These are phyloP conservation scores for Exophiala calicioides DNA, from an alignment of 2,329 filamentous ascomycete species.

Conservation along the genomic window DNA sequence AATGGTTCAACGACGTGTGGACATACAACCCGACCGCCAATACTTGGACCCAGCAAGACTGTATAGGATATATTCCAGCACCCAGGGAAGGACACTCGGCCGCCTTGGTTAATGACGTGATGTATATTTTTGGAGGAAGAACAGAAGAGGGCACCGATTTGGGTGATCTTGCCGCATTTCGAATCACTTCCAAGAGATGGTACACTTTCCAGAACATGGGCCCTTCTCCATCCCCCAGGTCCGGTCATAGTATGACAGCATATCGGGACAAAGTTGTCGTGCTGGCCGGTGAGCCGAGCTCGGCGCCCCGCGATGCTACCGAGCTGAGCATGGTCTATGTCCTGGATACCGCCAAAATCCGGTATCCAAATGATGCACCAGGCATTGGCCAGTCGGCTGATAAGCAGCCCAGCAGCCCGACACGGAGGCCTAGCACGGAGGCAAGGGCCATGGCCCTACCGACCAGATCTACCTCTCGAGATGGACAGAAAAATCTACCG, in stretches of 20 bases:
- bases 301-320: constrained; percentile 73
- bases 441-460: constrained; percentile 46
- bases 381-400: constrained; percentile 40
- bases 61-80: constrained; percentile 94
- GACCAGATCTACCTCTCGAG: constrained; percentile 44
- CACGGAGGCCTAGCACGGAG: constrained; percentile 46
- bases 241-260: constrained; percentile 96
- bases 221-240: constrained; percentile 86
- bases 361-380: constrained; percentile 78
- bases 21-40: constrained; percentile 84
- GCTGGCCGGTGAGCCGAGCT: constrained; percentile 90
- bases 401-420: constrained; percentile 41
- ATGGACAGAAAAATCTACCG: constrained; percentile 42
- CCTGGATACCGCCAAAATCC: constrained; percentile 91
- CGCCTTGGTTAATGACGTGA: constrained; percentile 91
- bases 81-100: constrained; percentile 93
- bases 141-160: constrained; percentile 91
- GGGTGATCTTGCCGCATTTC: constrained; percentile 86
- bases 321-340: constrained; percentile 89
- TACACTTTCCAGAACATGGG: constrained; percentile 99
- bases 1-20: constrained; percentile 99
- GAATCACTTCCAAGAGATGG: constrained; percentile 83
- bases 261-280: constrained; percentile 91
- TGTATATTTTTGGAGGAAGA: constrained; percentile 98
- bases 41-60: constrained; percentile 84